Conservation (phyloP, 805 yeast species). For the Wickerhamiella azyma region DNA sequence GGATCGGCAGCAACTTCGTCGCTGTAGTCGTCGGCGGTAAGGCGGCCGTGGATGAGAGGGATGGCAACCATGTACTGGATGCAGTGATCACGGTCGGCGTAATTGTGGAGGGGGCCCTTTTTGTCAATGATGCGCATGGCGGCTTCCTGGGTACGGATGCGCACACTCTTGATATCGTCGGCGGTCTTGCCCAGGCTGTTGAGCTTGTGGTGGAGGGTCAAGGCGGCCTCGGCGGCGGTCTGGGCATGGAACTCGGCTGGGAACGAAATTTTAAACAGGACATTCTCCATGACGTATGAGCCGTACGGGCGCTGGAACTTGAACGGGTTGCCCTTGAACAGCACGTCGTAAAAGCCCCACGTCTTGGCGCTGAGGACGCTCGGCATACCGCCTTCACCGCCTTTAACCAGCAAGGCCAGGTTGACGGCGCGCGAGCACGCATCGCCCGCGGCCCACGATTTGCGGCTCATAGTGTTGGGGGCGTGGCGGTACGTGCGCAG, state of each 20-base stretch:
- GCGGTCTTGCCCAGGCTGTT: slow-evolving; percentile 30
- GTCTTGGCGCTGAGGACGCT: slow-evolving; percentile 42
- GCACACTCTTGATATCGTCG: slow-evolving; percentile 36
- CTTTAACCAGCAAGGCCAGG: slow-evolving; percentile 38
- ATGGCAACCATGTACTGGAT: slow-evolving; percentile 51
- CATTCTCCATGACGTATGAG: slow-evolving; percentile 50
- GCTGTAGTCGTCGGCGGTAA: slow-evolving; percentile 45
- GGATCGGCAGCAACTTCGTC: slow-evolving; percentile 40
- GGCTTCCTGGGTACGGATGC: slow-evolving; percentile 47
- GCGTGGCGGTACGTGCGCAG: slow-evolving; percentile 51
- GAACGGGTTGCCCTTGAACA: slow-evolving; percentile 39
- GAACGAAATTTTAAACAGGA: slow-evolving; percentile 45
- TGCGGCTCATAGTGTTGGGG: slow-evolving; percentile 49
- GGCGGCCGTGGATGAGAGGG: slow-evolving; percentile 40
- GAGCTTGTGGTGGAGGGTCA: slow-evolving; percentile 31
- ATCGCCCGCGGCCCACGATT: slow-evolving; percentile 59
- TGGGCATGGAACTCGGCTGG: slow-evolving; percentile 58
- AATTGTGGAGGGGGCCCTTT: slow-evolving; percentile 45
- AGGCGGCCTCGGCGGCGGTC: slow-evolving; percentile 48
- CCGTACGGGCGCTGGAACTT: slow-evolving; percentile 41
- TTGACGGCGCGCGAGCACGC: slow-evolving; percentile 47
- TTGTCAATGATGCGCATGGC: slow-evolving; percentile 48
- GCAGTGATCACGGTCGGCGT: slow-evolving; percentile 54
- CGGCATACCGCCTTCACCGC: slow-evolving; percentile 44
- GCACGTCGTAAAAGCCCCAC: slow-evolving; percentile 55